Evolutionary conservation across 2,329 filamentous ascomycete species (phyloP), one percentile per base, ranked within the genome.

Genomic region (Salinomyces thailandicus): DNA sequence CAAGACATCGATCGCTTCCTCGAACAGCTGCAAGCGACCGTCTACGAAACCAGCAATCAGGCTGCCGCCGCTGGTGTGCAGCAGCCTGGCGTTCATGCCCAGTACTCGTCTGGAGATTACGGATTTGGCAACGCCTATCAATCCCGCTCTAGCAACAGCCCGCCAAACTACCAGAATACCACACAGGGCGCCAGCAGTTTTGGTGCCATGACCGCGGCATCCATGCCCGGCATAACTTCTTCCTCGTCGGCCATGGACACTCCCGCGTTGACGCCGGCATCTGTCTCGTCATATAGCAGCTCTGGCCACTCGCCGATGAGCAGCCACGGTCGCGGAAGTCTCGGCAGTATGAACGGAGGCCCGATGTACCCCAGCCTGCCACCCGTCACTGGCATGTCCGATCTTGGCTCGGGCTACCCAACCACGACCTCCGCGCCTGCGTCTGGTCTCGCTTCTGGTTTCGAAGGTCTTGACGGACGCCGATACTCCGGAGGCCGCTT

Each of bases 1-100:
- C 69, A 93, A 58, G 86, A 93, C 59, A 87, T 96, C 54, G 91
- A 96, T 60, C 82, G 86, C 55, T 84, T 96, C 60, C 75, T 98
- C 37, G 86, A 94, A 63, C 85, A 95, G 63, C 89, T 96, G 71
- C 87, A 95, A 63, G 79, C 81, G 46, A 95, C 89, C 31, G 85
- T 96, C 33, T 96, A 96, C 58, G 91, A 96, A 64, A 93, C 81
- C 59, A 79, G 86, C 37, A 55, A 52, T 35, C 80, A 86, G 34
- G 80, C 85, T 19, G 84, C 85, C 2, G 77, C 77, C 9, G 80
- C 81, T 29, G 82, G 84, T 39, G 75, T 93, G 40, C 81, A 83
- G 50, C 77, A 86, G 44, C 77, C 82, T 34, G 79, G 78, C 41
- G 66, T 74, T 12, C 80, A 85, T 55, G 79, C 81, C 52, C 54